phyloP scores from a whole-genome alignment of 2,329 filamentous ascomycete species.

The Phymatotrichopsis omnivora region DNA sequence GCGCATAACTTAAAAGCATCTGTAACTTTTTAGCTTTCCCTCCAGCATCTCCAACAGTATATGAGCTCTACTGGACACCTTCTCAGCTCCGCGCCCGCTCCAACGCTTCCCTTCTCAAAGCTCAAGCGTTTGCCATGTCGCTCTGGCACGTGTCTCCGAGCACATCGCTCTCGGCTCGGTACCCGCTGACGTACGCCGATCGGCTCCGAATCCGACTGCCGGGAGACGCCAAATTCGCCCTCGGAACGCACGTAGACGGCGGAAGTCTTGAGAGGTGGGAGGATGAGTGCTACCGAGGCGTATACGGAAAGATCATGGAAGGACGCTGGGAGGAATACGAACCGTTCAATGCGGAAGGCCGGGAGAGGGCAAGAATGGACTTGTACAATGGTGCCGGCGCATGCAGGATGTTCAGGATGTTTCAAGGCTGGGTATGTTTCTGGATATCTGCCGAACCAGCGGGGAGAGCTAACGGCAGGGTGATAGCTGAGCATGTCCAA shows the following conservation, averaged over 20 bases:
- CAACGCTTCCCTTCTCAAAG: conserved; percentile 52
- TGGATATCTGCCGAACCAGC: conserved; percentile 2
- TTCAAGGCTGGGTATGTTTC: conserved; percentile 63
- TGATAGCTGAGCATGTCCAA: conserved; percentile 54
- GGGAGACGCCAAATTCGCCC: conserved; percentile 58
- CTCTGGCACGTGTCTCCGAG: conserved; percentile 50
- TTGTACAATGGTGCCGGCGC: conserved; percentile 72
- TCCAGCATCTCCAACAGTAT: conserved; percentile 56
- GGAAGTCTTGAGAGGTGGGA: conserved; percentile 70
- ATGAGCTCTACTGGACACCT: conserved; percentile 64
- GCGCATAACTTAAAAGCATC: not conserved
- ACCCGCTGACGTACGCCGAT: conserved; percentile 60
- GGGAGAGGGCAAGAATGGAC: conserved; percentile 59
- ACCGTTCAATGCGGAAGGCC: conserved; percentile 64
- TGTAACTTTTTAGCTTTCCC: conserved; percentile 54
- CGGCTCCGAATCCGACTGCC: conserved; percentile 61
- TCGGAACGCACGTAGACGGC: conserved; percentile 64
- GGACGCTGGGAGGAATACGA: conserved; percentile 76
- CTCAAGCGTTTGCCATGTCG: conserved; percentile 53
- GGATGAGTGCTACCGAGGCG: conserved; percentile 54
- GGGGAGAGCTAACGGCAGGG: not conserved
- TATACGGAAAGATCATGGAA: conserved; percentile 62
- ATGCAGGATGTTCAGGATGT: conserved; percentile 77
- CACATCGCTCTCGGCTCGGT: conserved; percentile 45
- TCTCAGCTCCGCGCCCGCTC: conserved; percentile 58